Base-by-base conservation (phyloP, 2,329 filamentous ascomycete genomes). In the Xylariaceae sp. region DNA sequence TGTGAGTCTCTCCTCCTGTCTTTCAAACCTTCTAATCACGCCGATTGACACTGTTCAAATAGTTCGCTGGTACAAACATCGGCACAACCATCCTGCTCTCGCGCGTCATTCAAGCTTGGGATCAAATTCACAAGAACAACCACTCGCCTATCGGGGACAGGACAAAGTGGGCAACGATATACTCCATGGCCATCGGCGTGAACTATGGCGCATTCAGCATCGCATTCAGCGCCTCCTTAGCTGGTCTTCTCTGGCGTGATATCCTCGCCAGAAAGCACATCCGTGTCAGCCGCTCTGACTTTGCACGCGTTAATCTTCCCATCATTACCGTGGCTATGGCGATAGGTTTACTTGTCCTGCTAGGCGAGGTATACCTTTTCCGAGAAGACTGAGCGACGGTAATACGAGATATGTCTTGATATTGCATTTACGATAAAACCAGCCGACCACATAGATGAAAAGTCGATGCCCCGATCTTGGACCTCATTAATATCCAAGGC, bases 61-160 rank as follows among this genome's bases (percentile, higher is more conserved):
- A 90, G 86, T 90, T 90, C 65, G 86, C 88, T 0, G 88, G 88
- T 15, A 90, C 88, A 1, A 90, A 90, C 64, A 90, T 90, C 55
- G 88, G 88, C 39, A 89, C 88, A 0, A 87, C 88, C 0, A 90
- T 91, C 67, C 81, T 90, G 0, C 77, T 90, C 1, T 89, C 82
- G 7, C 84, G 88, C 2, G 81, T 90, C 5, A 82, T 90, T 9
- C 88, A 90, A 69, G 75, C 82, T 0, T 90, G 88, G 88, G 75
- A 82, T 62, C 67, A 74, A 1, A 88, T 90, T 47, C 84, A 87
- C 64, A 57, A 68, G 0, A 60, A 64, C 0, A 80, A 77, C 45
- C 72, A 73, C 0, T 73, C 70, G 1, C 71, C 78, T 0, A 87
- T 90, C 53, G 81, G 76, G 10, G 75, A 89, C 49, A 80, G 87